These are phyloP conservation scores for Ceratobasidium sp. DNA, from an alignment of 1,284 basidiomycete species.

Conservation along the genomic window DNA sequence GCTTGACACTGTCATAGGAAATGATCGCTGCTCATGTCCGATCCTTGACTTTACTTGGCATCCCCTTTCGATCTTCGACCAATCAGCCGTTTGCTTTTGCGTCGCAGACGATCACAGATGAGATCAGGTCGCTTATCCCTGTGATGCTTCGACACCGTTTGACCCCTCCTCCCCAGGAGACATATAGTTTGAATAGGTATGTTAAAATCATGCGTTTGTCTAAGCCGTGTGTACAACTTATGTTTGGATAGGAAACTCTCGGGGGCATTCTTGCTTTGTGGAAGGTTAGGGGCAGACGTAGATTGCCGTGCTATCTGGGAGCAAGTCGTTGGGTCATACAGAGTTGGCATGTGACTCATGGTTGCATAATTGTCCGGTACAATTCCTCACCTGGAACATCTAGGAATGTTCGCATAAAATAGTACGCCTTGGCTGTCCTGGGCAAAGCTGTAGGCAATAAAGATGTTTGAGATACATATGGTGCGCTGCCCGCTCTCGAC, in stretches of 20 bases:
- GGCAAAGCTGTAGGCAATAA: no score
- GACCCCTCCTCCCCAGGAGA: slow-evolving; percentile 93
- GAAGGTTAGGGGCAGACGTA: slow-evolving; percentile 80
- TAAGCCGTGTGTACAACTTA: slow-evolving; percentile 23
- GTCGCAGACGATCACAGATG: slow-evolving; percentile 69
- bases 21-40: slow-evolving; percentile 92
- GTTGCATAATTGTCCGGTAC: no score
- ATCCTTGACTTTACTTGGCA: slow-evolving; percentile 84
- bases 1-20: slow-evolving; percentile 57
- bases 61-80: slow-evolving; percentile 75
- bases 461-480: no score
- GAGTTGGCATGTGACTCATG: background rate
- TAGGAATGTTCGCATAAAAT: no score
- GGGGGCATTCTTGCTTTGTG: slow-evolving; percentile 92
- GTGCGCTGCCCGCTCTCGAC: no score
- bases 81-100: slow-evolving; percentile 72
- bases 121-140: slow-evolving; percentile 86
- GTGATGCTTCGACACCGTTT: slow-evolving; percentile 90
- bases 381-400: no score
- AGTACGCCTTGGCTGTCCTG: no score
- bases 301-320: slow-evolving; percentile 83
- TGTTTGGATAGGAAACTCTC: slow-evolving; percentile 78
- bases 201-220: slow-evolving; percentile 46
- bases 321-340: slow-evolving; percentile 52
- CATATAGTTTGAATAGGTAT: slow-evolving; percentile 90